A percentile compares a stretch with the other conserved stretches of the same genome.
phyloP scores from a whole-genome alignment of 2,329 filamentous ascomycete species.

The Monosporascus sp. region DNA sequence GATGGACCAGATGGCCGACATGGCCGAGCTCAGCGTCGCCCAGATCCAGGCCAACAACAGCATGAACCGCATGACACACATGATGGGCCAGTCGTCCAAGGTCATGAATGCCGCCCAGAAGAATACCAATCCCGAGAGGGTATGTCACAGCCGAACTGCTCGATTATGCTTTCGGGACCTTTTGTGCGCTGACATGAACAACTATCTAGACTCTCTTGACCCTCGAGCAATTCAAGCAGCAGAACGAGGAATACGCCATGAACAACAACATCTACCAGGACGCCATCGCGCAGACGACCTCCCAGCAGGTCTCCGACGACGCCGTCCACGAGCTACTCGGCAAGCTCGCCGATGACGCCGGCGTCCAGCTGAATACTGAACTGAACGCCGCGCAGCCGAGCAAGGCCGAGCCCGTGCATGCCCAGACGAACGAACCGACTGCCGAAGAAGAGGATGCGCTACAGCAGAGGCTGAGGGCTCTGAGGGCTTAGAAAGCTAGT shows the following conservation, averaged over 20 bases:
- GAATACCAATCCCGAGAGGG: constrained; percentile 55
- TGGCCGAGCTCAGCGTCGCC: constrained; percentile 55
- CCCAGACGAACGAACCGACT: constrained; percentile 58
- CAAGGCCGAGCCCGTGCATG: constrained; percentile 48
- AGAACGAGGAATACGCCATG: constrained; percentile 62
- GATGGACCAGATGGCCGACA: constrained; percentile 62
- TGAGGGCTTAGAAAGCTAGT: constrained; percentile 40
- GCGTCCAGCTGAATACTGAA: constrained; percentile 75
- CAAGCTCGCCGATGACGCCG: constrained; percentile 83
- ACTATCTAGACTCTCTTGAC: constrained; percentile 47
- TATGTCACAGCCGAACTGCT: constrained; percentile 18
- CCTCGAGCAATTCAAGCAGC: constrained; percentile 56
- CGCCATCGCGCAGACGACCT: constrained; percentile 72
- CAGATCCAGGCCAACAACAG: constrained; percentile 62
- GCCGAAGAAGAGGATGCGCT: constrained; percentile 76
- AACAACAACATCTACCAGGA: constrained; percentile 77
- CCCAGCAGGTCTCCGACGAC: constrained; percentile 70
- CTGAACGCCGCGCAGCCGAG: constrained; percentile 55
- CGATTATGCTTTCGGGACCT: background rate
- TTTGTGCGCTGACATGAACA: constrained; percentile 1
- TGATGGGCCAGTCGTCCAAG: constrained; percentile 56
- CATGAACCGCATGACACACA: constrained; percentile 61
- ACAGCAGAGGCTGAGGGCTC: constrained; percentile 53
- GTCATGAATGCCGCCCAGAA: constrained; percentile 56
- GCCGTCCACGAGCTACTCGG: constrained; percentile 82